Base-by-base conservation (phyloP, 805 yeast genomes). In the Saccharomycopsis oosterbeekiorum region DNA sequence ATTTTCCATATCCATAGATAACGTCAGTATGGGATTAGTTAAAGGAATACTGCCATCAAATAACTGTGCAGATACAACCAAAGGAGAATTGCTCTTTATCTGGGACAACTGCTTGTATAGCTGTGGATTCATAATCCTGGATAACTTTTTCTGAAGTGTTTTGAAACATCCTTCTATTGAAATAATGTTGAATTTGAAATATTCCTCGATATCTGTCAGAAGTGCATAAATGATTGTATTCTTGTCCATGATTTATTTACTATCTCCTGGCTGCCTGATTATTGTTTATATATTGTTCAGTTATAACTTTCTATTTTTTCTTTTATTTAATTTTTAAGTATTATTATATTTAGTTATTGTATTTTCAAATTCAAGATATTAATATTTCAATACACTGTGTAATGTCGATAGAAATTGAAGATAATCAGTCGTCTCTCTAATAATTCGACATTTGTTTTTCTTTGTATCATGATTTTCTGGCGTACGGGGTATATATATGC, bases 131-230 rank as follows among this genome's bases (percentile, higher is more conserved):
- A 55, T n/a, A 2, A 65, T 61, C 21, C 53, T 55, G 12, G 17
- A 19, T 8, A 64, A 65, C 37, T 60, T 56, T 6, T 62, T 29
- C 12, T 26, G 43, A n/a, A 63, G 59, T 10, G 36, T 21, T 24
- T 59, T 56, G 59, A 61, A 63, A 19, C 60, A 62, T 8, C 65
- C 65, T 50, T 63, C 65, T 9, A 63, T 41, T 10, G 64, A 57
- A 2, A 59, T 21, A 6, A 63, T 55, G 37, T 59, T 59, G 26
- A 63, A 36, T 26, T 61, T 59, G 42, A 63, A 53, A 42, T 39
- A 36, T 17, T 56, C 41, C n/a, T 61, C 62, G 5, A 63, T 39
- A 21, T 63, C 65, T 29, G 56, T 63, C 15, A 64, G 62, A 15
- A 63, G 57, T 15, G 63, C 65, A 50, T 59, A 61, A 4, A 57